Evolutionary conservation across 176 grass and related monocot genomes (phyloP), one percentile per base, ranked within the genome.

Genomic region (Hyparrhenia diplandra): DNA sequence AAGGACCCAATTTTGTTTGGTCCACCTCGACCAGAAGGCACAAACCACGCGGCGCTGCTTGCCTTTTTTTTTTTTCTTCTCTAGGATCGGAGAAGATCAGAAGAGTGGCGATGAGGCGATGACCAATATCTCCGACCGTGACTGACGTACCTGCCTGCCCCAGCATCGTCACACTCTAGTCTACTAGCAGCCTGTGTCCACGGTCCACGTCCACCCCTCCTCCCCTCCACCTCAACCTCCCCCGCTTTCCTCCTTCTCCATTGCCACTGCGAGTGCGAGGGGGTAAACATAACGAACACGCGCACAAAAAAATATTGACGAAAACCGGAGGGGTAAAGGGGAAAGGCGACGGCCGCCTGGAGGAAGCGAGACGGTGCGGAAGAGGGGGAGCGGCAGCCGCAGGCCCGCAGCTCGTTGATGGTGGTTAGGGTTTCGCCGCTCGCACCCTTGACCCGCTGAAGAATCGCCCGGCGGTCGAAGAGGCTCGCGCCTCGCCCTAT

Each of bases 371-470:
- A 74, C 51, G 30, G 73, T 58, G n/a, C n/a, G n/a, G n/a, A 65
- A 45, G 27, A 67, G 71, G 14, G n/a, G 55, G 8, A 63, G 75
- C 58, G n/a, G 42, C 69, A 71, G 69, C 40, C 69, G 13, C 52
- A 57, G 20, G 21, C 21, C 52, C 58, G 58, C 68, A 78, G 78
- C 79, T 77, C 51, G 87, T 90, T 86, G 72, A 87, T 92, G 88
- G 83, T 89, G 85, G 80, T 49, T 92, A 89, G n/a, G 93, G 89
- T 96, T 96, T 90, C 85, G 62, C 64, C 42, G 73, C 67, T 71
- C n/a, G 37, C 74, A 69, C 27, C 47, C 23, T 82, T 67, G 18
- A 61, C 25, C 52, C 14, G 23, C 83, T 83, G 73, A 82, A 51
- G 66, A 74, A 73, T 49, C 60, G 12, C 49, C 39, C 45, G 47